Evolutionary conservation across 306 rosid species (phyloP).

Genomic region (Corylus heterophylla): DNA sequence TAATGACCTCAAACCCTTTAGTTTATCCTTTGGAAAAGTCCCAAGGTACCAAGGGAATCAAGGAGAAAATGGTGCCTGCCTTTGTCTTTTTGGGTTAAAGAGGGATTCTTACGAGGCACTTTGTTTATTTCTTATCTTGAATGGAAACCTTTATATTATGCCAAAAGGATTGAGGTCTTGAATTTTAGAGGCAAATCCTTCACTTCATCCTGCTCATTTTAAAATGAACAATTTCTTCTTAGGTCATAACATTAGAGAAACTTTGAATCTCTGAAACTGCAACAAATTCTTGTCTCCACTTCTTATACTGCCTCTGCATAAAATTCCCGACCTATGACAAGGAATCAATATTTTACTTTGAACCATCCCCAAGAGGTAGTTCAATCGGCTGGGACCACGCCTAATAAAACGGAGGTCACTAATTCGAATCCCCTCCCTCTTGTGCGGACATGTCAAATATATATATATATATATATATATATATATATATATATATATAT

Average conservation of each 20-base stretch:
- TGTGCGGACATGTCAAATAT: too few species aligned
- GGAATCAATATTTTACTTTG: not conserved
- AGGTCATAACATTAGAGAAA: not conserved
- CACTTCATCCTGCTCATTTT: too few species aligned
- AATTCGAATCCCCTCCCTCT: too few species aligned
- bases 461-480: too few species aligned
- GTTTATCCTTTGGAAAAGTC: not conserved
- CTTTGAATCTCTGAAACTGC: conserved; percentile 21
- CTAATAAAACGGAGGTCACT: too few species aligned
- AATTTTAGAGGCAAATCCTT: not conserved
- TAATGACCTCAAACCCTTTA: too few species aligned
- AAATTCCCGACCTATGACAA: conserved; percentile 15
- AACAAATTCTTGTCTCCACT: conserved; percentile 18
- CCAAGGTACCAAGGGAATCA: not conserved
- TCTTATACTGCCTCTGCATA: conserved; percentile 14
- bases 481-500: too few species aligned
- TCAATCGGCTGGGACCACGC: too few species aligned
- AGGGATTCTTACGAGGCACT: not conserved
- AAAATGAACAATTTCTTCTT: not conserved
- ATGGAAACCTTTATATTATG: not conserved
- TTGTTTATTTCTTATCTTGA: not conserved
- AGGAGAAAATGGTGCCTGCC: not conserved
- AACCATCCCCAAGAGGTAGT: too few species aligned
- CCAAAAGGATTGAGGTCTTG: not conserved
- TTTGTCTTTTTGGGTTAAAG: not conserved